Base-by-base conservation (phyloP, 495 filamentous ascomycete genomes). In the Aspergillus avenaceus region DNA sequence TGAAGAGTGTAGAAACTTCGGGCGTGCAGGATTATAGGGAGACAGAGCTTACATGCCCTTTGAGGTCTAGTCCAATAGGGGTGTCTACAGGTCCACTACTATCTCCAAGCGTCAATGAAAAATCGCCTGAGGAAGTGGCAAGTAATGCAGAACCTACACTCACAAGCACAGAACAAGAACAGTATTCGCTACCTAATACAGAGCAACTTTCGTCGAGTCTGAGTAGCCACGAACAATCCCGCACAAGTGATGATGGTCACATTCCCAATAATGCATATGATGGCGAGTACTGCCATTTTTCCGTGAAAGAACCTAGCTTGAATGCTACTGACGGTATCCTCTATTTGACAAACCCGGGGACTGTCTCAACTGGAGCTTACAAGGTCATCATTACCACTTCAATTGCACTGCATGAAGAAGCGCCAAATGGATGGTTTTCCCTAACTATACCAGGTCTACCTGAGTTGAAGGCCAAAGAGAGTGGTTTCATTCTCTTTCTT, bases 381-480 rank as follows among this genome's bases (percentile, higher is more conserved):
- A 53, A 57, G 32, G 46, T 63, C n/a, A 43, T 41, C 7, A 52
- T 69, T 11, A 55, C 53, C 0, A 31, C 65, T 3, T 46, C 51
- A 1, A 31, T 65, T 11, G 25, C 4, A 9, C 23, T 73, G 11
- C 47, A 49, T 7, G 44, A 58, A 7, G 54, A 54, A 8, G 58
- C 50, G 31, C 46, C 50, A 1, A 54, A 55, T 2, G 64, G 60
- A 11, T 73, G 70, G 70, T 53, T 41, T 19, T 53, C 65, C 26
- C 38, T 73, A 26, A 25, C 56, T 8, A 43, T 73, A 5, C 55
- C 62, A 9, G 70, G 68, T 5, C 52, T 73, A 18, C 70, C 70
- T 31, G 50, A 50, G 25, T 40, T 67, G 12, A 40, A 27, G 7
- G 14, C 47, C 5, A 49, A 47, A 13, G 62, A 63, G 37, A 55